Conservation (phyloP, 2,329 filamentous ascomycete genomes). For the Hirsutella minnesotensis region DNA sequence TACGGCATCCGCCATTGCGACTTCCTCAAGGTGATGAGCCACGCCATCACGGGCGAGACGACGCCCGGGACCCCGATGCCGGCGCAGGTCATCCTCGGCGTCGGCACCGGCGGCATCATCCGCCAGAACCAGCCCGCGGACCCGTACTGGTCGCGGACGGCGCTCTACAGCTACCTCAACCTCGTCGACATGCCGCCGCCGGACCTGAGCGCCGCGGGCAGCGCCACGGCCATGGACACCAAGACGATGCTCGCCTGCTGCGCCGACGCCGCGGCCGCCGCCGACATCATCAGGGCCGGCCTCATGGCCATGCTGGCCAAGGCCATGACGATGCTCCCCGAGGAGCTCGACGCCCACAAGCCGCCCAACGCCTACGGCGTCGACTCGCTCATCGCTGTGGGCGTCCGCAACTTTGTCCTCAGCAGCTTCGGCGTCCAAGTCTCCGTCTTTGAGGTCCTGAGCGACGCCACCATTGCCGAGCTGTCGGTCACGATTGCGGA, state of each 20-base stretch:
- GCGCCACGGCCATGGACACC: slow-evolving; percentile 13
- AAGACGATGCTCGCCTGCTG: slow-evolving; percentile 21
- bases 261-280: slow-evolving; percentile 14
- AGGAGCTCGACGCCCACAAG: slow-evolving; percentile 30
- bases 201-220: slow-evolving; percentile 9
- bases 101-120: slow-evolving; percentile 42
- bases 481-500: slow-evolving; percentile 23
- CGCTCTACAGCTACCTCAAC: slow-evolving; percentile 36
- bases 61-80: slow-evolving; percentile 20
- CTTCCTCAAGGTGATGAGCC: slow-evolving; percentile 33
- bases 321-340: slow-evolving; percentile 30
- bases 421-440: slow-evolving; percentile 30
- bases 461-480: slow-evolving; percentile 27
- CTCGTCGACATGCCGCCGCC: slow-evolving; percentile 30
- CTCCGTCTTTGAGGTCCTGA: slow-evolving; percentile 35
- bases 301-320: slow-evolving; percentile 29
- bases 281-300: slow-evolving; percentile 21
- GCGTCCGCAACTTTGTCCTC: slow-evolving; percentile 37
- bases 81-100: slow-evolving; percentile 36
- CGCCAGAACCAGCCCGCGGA: slow-evolving; percentile 38
- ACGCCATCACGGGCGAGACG: slow-evolving; percentile 29
- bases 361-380: slow-evolving; percentile 35
- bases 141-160: slow-evolving; percentile 40
- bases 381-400: slow-evolving; percentile 41
- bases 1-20: slow-evolving; percentile 40